Conservation (phyloP, 306 rosid species). For the Cicer chorassanicum region DNA sequence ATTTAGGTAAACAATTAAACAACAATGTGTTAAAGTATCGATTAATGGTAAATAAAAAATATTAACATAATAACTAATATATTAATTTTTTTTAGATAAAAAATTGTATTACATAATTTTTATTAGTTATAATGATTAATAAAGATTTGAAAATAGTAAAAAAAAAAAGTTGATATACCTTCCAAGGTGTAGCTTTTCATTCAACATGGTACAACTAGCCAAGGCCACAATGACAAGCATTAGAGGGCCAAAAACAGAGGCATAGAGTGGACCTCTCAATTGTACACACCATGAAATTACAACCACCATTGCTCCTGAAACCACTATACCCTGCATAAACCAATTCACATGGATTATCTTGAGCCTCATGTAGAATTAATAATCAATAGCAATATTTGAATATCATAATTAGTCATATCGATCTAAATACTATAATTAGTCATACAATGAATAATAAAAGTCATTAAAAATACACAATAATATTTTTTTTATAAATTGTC, state of each 20-base stretch:
- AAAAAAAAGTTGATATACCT: slow-evolving; percentile 1
- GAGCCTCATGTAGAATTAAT: neutral
- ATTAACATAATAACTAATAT: too few relatives aligned
- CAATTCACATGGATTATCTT: neutral
- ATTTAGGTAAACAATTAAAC: too few relatives aligned
- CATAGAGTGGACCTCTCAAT: slow-evolving; percentile 56
- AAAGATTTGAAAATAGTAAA: neutral
- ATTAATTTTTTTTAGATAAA: too few relatives aligned
- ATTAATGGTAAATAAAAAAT: too few relatives aligned
- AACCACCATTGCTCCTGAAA: slow-evolving; percentile 42
- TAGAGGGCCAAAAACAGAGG: slow-evolving; percentile 50
- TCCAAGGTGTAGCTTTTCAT: slow-evolving; percentile 52
- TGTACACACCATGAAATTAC: slow-evolving; percentile 47
- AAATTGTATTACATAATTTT: too few relatives aligned
- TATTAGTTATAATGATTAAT: neutral
- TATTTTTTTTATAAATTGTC: too few relatives aligned
- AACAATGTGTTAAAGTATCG: too few relatives aligned
- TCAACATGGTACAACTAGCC: slow-evolving; percentile 44
- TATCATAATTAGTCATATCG: too few relatives aligned
- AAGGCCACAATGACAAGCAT: slow-evolving; percentile 49
- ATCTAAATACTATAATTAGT: neutral
- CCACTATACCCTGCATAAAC: slow-evolving; percentile 46
- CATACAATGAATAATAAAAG: too few relatives aligned
- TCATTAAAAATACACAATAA: too few relatives aligned
- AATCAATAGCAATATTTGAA: neutral